Evolutionary conservation across 2,329 filamentous ascomycete species (phyloP), one percentile per base, ranked within the genome.

Genomic region (Fusarium pseudocircinatum): DNA sequence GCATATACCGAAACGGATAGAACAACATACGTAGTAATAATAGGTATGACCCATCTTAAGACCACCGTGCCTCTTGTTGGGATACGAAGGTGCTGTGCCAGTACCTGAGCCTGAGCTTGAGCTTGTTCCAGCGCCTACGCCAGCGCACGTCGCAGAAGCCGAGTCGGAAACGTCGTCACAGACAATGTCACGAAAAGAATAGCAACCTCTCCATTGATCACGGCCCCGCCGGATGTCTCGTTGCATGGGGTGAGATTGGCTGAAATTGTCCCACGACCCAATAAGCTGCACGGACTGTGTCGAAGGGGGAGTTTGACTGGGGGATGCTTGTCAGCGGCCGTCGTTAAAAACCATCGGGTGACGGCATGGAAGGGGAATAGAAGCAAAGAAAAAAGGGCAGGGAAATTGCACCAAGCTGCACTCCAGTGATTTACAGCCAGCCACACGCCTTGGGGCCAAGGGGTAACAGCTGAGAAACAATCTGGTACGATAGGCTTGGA

Each of bases 261-360:
- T 86, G 83, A 98, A 98, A 85, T 97, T 97, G 85, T 98, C 95
- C 96, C 96, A 98, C 72, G 95, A 97, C 71, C 96, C 96, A 77
- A 96, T 87, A 50, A 98, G 88, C 79, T 93, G 91, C 74, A 98
- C 93, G 49, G 92, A 92, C 72, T 87, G 87, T 71, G 91, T 87
- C 58, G 88, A 87, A 72, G 88, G 87, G 75, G 87, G 81, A 61
- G 90, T 91, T 83, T 89, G 86, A 79, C 90, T 92, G 80, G 63
- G 34, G 77, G 69, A 72, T 77, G 71, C 75, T 69, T 70, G 75
- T 78, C 69, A 78, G 72, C 76, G 72, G 67, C 70, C 69, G 72
- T 68, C 60, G 58, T 62, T 67, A 47, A 73, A 30, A 73, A 47
- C 46, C 34, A 60, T 63, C 60, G 60, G 70, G 60, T 67, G 67